A percentile compares a stretch with the other conserved stretches of the same genome.
Conservation (phyloP, 2,329 filamentous ascomycete species). For the Plectosphaerella cucumerina region DNA sequence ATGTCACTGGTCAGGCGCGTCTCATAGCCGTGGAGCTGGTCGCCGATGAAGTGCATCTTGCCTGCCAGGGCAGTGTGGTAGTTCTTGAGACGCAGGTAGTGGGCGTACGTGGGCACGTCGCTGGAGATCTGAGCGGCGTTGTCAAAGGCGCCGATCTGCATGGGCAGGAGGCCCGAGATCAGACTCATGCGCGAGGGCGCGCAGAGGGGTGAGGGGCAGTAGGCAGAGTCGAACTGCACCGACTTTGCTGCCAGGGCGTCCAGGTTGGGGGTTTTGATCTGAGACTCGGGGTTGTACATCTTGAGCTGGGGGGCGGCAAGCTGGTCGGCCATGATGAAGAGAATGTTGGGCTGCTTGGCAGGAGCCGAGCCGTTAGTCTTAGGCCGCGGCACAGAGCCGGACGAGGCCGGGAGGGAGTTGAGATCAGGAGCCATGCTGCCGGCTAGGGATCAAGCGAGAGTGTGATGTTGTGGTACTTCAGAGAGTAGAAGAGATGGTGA, state of each 20-base stretch:
- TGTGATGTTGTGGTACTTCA: neutral
- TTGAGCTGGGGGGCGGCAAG: constrained; percentile 85
- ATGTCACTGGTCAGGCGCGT: constrained; percentile 91
- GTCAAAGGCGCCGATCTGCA: constrained; percentile 88
- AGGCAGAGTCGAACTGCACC: constrained; percentile 89
- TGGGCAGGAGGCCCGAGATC: constrained; percentile 87
- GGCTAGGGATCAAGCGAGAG: neutral
- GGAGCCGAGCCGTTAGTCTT: constrained; percentile 11
- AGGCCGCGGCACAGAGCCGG: constrained; percentile 17
- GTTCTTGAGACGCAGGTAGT: constrained; percentile 78
- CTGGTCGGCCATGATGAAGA: constrained; percentile 96
- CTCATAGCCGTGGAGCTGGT: constrained; percentile 93
- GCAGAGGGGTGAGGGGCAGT: constrained; percentile 90
- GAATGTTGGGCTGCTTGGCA: constrained; percentile 35
- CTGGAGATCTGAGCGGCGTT: constrained; percentile 82
- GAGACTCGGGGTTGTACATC: constrained; percentile 84
- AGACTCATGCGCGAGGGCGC: constrained; percentile 91
- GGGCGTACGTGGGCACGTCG: constrained; percentile 85
- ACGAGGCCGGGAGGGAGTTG: constrained; percentile 62
- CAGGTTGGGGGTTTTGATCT: constrained; percentile 89
- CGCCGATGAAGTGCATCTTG: constrained; percentile 97
- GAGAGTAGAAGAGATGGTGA: neutral
- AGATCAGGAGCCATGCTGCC: constrained; percentile 68
- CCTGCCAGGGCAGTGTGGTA: constrained; percentile 90
- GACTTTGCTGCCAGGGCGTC: constrained; percentile 76